phyloP scores from a whole-genome alignment of 148 eudicot genomes.

The Silene conica region DNA sequence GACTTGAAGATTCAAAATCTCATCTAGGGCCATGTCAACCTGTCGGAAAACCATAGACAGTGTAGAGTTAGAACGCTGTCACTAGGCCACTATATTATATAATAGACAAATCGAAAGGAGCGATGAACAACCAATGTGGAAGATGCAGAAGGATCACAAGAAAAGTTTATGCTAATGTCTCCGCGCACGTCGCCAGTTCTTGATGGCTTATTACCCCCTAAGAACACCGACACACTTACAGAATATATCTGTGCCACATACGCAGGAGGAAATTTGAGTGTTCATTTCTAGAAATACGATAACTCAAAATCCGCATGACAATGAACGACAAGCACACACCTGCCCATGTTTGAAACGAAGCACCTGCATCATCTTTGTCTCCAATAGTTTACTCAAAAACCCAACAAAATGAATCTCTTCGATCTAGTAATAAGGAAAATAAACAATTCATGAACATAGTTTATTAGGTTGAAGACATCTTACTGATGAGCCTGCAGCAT shows the following conservation, averaged over 20 bases:
- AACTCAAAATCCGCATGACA: constrained; percentile 9
- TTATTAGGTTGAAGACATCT: neutral
- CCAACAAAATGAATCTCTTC: constrained; percentile 81
- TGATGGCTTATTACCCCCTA: constrained; percentile 91
- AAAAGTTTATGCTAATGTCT: constrained; percentile 39
- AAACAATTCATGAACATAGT: constrained; percentile 3
- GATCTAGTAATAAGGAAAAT: constrained; percentile 36
- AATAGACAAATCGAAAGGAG: constrained; percentile 1
- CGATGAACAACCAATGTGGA: constrained; percentile 49
- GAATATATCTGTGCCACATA: constrained; percentile 63
- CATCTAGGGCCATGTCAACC: constrained; percentile 84
- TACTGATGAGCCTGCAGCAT: constrained; percentile 4
- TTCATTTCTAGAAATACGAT: constrained; percentile 2
- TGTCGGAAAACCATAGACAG: constrained; percentile 25
- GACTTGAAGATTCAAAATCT: constrained; percentile 61
- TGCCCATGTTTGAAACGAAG: constrained; percentile 91
- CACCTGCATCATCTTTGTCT: constrained; percentile 80
- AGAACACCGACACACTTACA: constrained; percentile 81
- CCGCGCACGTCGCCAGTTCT: constrained; percentile 77
- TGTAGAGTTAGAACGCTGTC: constrained; percentile 9
- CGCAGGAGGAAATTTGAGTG: constrained; percentile 22
- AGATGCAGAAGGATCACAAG: constrained; percentile 71
- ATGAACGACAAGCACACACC: constrained; percentile 35
- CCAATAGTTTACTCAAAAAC: constrained; percentile 80
- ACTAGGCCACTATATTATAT: constrained; percentile 10